Evolutionary conservation across 306 rosid species (phyloP).

Genomic region (Vicia sativa): DNA sequence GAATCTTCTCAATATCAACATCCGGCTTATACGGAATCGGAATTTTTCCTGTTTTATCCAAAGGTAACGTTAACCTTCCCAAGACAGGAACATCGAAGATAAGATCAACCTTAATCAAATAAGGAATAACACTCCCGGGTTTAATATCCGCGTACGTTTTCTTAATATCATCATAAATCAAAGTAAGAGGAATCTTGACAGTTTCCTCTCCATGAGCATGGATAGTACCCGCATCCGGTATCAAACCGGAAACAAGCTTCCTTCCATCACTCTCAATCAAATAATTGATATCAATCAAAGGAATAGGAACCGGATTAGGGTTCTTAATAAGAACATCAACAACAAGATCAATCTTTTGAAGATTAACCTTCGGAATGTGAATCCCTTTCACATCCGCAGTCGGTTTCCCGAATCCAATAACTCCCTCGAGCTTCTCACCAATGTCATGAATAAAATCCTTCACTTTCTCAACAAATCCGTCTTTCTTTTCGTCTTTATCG

Average conservation of each 20-base stretch:
- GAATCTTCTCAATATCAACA: constrained; percentile 80
- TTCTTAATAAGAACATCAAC: constrained; percentile 88
- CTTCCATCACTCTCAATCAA: constrained; percentile 89
- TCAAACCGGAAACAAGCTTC: constrained; percentile 84
- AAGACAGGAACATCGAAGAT: constrained; percentile 85
- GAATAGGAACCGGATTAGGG: constrained; percentile 93
- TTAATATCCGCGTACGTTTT: constrained; percentile 64
- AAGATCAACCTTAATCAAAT: constrained; percentile 76
- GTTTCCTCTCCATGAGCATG: constrained; percentile 85
- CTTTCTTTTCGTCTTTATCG: constrained; percentile 58
- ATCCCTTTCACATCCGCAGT: constrained; percentile 75
- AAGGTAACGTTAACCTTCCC: constrained; percentile 82
- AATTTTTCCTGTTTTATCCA: constrained; percentile 92
- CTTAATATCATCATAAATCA: constrained; percentile 86
- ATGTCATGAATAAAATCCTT: constrained; percentile 92
- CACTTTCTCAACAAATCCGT: constrained; percentile 84
- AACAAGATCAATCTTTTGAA: constrained; percentile 73
- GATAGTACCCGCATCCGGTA: constrained; percentile 94
- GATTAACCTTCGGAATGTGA: constrained; percentile 68
- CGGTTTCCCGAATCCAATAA: constrained; percentile 92
- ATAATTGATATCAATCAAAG: constrained; percentile 78
- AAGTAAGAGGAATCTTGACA: constrained; percentile 67
- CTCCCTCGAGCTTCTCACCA: constrained; percentile 89
- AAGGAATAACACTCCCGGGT: constrained; percentile 89
- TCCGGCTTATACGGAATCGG: constrained; percentile 98